Evolutionary conservation across 257 asterid species (phyloP), one percentile per base, ranked within the genome.

Genomic region (Ajuga chamaepitys): DNA sequence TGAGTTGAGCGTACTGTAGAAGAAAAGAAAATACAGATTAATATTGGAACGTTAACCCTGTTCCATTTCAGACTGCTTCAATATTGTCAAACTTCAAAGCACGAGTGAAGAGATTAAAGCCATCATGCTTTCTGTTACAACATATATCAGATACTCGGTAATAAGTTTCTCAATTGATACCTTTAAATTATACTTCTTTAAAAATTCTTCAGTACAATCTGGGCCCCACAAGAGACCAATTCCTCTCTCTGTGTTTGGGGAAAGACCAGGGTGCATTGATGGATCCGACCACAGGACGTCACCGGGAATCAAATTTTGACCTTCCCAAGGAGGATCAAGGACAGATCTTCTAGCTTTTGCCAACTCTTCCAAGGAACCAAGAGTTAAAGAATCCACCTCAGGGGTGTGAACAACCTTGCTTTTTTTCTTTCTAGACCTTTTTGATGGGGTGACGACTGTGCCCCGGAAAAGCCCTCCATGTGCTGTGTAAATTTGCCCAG

Each of bases 291-390:
- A 94, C 35, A 94, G 79, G 50, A 94, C 89, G 64, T 94, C 99
- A 64, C 99, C 99, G 10, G 99, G 99, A 61, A 94, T 94, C 88
- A 94, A 70, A 75, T 94, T 94, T 21, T 74, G 73, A 68, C 99
- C 97, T 81, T 94, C 88, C 99, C 99, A 90, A 1, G 97, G 97
- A 77, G 99, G 97, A 81, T 94, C 99, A 70, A 94, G 97, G 62
- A 94, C 96, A 58, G 97, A 82, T 73, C 97, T 86, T 79, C 97
- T 83, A 67, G 97, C 96, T 80, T 79, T 94, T 50, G 83, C 83
- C 48, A 94, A 82, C 81, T 94, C 96, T 65, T 90, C 97, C 73
- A 94, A 81, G 32, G 96, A 81, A 75, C 99, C 99, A 51, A 94
- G 95, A 45, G 61, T 68, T 66, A 90, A 79, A 56, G 83, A 60